These are phyloP conservation scores for Zygosaccharomyces pseudobailii DNA, from an alignment of 1,139 yeast species.

Conservation along the genomic window DNA sequence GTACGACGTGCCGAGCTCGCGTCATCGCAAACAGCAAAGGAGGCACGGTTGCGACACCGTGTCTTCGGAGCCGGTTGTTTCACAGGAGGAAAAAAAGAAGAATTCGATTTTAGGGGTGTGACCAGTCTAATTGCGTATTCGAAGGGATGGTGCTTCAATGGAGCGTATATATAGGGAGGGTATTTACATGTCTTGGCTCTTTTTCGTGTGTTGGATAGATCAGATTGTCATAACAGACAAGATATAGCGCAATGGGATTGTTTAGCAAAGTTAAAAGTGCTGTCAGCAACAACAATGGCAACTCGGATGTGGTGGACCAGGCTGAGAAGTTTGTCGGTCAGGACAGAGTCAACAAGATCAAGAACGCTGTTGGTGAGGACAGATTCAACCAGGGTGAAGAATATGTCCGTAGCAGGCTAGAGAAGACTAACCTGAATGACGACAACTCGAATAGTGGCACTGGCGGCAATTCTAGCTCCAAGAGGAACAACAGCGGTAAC, in stretches of 20 bases:
- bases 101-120: slow-evolving; percentile 2
- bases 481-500: slow-evolving; percentile 9
- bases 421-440: slow-evolving; percentile 25
- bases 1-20: not conserved
- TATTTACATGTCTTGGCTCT: not conserved
- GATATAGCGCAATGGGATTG: slow-evolving; percentile 29
- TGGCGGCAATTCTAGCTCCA: slow-evolving; percentile 18
- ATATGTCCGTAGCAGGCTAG: slow-evolving; percentile 24
- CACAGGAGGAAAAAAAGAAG: not conserved
- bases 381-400: slow-evolving; percentile 26
- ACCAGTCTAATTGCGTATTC: not conserved
- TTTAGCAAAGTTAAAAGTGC: slow-evolving; percentile 30
- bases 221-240: not conserved
- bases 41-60: not conserved
- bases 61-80: not conserved
- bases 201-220: not conserved
- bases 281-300: slow-evolving; percentile 7
- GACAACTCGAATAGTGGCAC: slow-evolving; percentile 10
- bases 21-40: not conserved
- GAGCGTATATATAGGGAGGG: not conserved
- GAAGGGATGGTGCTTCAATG: not conserved
- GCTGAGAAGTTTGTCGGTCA: slow-evolving; percentile 25
- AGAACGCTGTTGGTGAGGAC: slow-evolving; percentile 26
- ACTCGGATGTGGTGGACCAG: slow-evolving; percentile 20
- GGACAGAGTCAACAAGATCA: slow-evolving; percentile 24